Base-by-base conservation (phyloP, 2,329 filamentous ascomycete species). In the Cladosporium sp. region DNA sequence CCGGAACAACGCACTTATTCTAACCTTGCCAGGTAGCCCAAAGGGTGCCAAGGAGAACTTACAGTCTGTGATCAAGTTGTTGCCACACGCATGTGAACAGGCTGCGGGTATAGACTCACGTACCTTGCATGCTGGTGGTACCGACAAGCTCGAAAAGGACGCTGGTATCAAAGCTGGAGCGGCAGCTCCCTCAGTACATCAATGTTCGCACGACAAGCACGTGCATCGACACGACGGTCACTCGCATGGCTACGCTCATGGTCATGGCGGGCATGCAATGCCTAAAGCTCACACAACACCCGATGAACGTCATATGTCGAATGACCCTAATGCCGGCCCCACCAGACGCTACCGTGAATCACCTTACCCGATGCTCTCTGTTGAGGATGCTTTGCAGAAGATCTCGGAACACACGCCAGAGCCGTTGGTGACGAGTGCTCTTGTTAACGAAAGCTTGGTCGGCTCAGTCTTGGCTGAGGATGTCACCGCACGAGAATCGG, bases 21-120 rank as follows among this genome's bases (percentile, higher is more conserved):
- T 97, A 68, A 99, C 95, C 0, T 82, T 99, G 3, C 95, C 95
- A 0, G 95, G 95, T 1, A 98, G 94, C 0, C 95, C 95, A 0
- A 98, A 98, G 77, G 95, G 93, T 1, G 95, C 95, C 10, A 91
- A 88, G 73, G 95, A 99, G 80, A 99, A 98, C 74, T 85, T 99
- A 0, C 88, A 95, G 74, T 89, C 93, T 1, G 84, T 99, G 7
- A 81, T 99, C 68, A 96, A 93, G 75, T 88, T 94, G n/a, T 80
- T 99, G 6, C 93, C 94, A 0, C 95, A 99, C 79, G 95, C 95
- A n/a, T 99, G 95, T 71, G 81, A 91, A 8, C 94, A 98, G 80
- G 91, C 92, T 31, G 88, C 91, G 0, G 95, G 94, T 0, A 88
- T 87, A 16, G 88, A 96, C 74, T 98, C 95, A 0, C 86, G 95